A percentile compares a stretch with the other conserved stretches of the same genome.
These are phyloP conservation scores for Yueomyces sinensis DNA, from an alignment of 805 yeast genomes.

Conservation along the genomic window DNA sequence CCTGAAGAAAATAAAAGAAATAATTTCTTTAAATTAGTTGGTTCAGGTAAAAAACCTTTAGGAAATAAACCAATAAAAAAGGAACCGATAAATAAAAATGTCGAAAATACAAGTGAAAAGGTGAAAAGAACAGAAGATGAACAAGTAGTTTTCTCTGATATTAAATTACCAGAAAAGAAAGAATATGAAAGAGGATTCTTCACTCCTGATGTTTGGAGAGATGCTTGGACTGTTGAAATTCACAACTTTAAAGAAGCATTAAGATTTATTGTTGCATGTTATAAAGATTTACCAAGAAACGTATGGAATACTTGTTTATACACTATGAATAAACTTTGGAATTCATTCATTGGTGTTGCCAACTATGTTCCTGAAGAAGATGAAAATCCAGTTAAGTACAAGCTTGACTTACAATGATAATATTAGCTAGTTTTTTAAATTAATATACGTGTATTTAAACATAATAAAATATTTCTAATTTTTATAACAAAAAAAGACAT, in stretches of 20 bases:
- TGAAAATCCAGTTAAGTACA: slow-evolving; percentile 10
- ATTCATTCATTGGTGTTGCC: slow-evolving; percentile 52
- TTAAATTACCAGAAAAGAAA: slow-evolving; percentile 15
- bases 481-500: no score
- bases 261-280: slow-evolving; percentile 50
- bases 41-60: slow-evolving; percentile 16
- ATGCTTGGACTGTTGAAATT: slow-evolving; percentile 39
- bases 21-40: slow-evolving; percentile 20
- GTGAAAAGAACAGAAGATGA: background rate
- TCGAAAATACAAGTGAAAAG: background rate
- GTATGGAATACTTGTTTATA: slow-evolving; percentile 37
- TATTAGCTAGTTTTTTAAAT: no score
- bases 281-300: slow-evolving; percentile 55
- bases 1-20: slow-evolving; percentile 8
- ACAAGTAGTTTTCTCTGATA: slow-evolving; percentile 11
- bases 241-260: slow-evolving; percentile 45
- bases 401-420: slow-evolving; percentile 10
- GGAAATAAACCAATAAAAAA: background rate
- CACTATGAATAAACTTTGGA: slow-evolving; percentile 52
- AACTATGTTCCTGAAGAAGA: slow-evolving; percentile 17
- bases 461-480: no score
- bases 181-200: background rate
- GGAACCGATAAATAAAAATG: background rate
- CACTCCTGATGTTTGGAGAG: slow-evolving; percentile 13
- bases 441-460: no score